Conservation (phyloP, 495 filamentous ascomycete species). For the Cercophora scortea region DNA sequence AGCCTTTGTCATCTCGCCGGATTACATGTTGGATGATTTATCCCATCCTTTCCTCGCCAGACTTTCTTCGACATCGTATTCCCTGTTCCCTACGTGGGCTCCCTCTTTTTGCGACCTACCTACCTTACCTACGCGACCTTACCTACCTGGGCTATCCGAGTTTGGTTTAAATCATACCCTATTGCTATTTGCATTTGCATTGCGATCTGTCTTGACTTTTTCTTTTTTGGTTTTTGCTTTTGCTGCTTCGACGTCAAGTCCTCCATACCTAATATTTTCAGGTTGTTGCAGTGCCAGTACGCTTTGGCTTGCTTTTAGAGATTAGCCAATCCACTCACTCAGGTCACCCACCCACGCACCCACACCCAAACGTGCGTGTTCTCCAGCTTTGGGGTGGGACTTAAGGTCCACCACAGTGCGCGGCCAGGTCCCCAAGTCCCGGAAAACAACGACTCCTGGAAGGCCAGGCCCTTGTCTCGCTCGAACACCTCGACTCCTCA, state of each 20-base stretch:
- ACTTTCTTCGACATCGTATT: no score
- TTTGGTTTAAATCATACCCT: neutral
- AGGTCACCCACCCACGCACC: neutral
- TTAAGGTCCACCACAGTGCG: neutral
- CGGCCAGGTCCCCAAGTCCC: neutral
- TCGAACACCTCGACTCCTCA: constrained; percentile 33
- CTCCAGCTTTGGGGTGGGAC: neutral
- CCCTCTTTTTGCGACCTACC: neutral
- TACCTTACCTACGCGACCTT: neutral
- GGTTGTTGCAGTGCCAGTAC: neutral
- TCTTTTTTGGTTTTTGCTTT: no score
- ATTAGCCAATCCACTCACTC: neutral
- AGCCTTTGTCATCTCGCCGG: neutral
- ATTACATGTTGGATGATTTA: no score
- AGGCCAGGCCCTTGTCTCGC: constrained; percentile 21
- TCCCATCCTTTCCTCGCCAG: no score
- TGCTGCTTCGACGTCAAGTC: no score
- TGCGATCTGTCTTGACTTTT: no score
- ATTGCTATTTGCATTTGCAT: neutral
- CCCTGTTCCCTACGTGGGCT: neutral
- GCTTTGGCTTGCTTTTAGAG: neutral
- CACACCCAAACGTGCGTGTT: neutral
- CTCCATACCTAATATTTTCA: no score
- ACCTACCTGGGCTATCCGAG: neutral
- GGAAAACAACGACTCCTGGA: constrained; percentile 4